Percentiles rank a stretch among this genome's conserved stretches.
Evolutionary conservation across 2,329 filamentous ascomycete species (phyloP).

Genomic region (Ophiostoma ulmi): DNA sequence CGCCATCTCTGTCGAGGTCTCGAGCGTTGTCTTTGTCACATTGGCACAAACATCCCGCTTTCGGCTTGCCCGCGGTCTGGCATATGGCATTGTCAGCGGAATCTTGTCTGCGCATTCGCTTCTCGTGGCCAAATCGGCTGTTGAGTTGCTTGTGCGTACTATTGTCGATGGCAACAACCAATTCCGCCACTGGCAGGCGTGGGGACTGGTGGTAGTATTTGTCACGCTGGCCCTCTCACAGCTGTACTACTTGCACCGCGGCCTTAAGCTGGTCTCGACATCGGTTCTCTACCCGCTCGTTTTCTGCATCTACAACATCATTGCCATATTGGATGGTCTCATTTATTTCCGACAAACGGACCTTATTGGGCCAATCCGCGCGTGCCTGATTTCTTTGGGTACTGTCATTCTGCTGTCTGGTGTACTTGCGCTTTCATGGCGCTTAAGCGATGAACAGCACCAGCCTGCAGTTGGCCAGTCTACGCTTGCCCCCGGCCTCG

Average conservation of each 20-base stretch:
- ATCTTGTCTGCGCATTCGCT: conserved; percentile 91
- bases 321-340: conserved; percentile 91
- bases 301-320: conserved; percentile 98
- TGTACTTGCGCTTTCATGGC: conserved; percentile 89
- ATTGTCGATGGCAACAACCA: conserved; percentile 83
- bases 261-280: conserved; percentile 89
- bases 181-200: conserved; percentile 92
- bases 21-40: conserved; percentile 37
- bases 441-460: conserved; percentile 72
- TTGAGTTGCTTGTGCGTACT: conserved; percentile 85
- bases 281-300: conserved; percentile 94
- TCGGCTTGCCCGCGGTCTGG: conserved; percentile 64
- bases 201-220: conserved; percentile 80
- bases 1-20: conserved; percentile 56
- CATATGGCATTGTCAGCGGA: conserved; percentile 84
- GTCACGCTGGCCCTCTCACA: conserved; percentile 79
- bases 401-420: conserved; percentile 81
- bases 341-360: conserved; percentile 94
- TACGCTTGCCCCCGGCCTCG: conserved; percentile 74
- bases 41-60: conserved; percentile 57
- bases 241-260: conserved; percentile 90
- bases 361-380: conserved; percentile 68
- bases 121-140: conserved; percentile 90
- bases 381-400: conserved; percentile 76
- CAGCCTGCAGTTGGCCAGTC: conserved; percentile 58